Percentiles rank a stretch among this genome's conserved stretches.
Conservation (phyloP, 805 yeast genomes). For the Cyberlindnera americana region DNA sequence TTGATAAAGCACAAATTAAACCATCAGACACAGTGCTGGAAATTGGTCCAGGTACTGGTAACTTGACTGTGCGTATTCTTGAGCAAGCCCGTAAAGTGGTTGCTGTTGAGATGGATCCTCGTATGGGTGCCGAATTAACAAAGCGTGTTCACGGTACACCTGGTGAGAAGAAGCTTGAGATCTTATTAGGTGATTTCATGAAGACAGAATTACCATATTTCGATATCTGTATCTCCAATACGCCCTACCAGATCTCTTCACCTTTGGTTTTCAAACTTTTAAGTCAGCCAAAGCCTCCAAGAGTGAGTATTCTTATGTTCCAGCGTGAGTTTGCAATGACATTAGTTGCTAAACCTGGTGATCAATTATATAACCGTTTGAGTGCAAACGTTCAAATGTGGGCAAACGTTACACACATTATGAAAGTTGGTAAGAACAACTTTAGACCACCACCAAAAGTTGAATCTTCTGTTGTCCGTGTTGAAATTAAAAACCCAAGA, state of each 20-base stretch:
- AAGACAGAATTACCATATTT: conserved; percentile 92
- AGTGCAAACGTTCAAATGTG: conserved; percentile 99
- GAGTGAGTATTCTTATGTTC: conserved; percentile 94
- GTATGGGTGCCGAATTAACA: conserved; percentile 98
- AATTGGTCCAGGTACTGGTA: conserved; percentile 99
- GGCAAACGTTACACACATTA: conserved; percentile 98
- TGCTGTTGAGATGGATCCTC: conserved; percentile 98
- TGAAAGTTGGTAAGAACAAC: conserved; percentile 97
- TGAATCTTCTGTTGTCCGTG: conserved; percentile 91
- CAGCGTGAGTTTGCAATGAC: conserved; percentile 96
- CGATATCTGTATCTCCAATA: conserved; percentile 94
- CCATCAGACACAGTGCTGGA: conserved; percentile 93
- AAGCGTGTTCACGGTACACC: conserved; percentile 98
- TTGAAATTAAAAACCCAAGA: conserved; percentile 87
- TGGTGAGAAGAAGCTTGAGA: conserved; percentile 84
- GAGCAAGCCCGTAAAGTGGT: conserved; percentile 93
- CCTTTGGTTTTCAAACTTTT: conserved; percentile 91
- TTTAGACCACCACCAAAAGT: conserved; percentile 99
- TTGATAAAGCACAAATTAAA: conserved; percentile 88
- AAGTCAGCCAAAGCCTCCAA: conserved; percentile 89
- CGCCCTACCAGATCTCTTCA: conserved; percentile 96
- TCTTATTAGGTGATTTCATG: conserved; percentile 92
- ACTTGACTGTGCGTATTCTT: conserved; percentile 85
- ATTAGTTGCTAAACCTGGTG: conserved; percentile 95
- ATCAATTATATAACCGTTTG: conserved; percentile 82